A percentile compares a stretch with the other conserved stretches of the same genome.
phyloP scores from a whole-genome alignment of 257 asterid species.

The Scutellaria minor region DNA sequence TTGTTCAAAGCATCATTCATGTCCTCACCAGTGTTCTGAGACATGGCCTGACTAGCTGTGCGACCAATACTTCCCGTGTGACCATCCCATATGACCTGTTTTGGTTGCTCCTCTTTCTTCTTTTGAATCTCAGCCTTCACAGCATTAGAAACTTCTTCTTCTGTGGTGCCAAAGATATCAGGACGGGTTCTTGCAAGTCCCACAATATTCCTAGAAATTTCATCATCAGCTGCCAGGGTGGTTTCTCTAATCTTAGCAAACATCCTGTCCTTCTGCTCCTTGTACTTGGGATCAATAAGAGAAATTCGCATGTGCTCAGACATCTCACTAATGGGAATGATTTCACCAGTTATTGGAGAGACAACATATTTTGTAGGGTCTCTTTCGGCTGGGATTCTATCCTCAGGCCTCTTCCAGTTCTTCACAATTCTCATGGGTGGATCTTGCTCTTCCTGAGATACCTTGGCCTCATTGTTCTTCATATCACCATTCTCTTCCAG shows the following conservation, averaged over 20 bases:
- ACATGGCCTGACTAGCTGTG: constrained; percentile 89
- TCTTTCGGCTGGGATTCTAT: constrained; percentile 80
- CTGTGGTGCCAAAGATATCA: constrained; percentile 96
- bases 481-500: constrained; percentile 67
- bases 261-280: constrained; percentile 97
- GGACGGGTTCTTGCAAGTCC: constrained; percentile 96
- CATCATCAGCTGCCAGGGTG: constrained; percentile 95
- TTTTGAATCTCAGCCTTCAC: constrained; percentile 94
- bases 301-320: constrained; percentile 98
- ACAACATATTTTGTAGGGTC: constrained; percentile 80
- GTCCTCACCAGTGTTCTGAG: constrained; percentile 74
- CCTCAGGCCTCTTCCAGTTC: constrained; percentile 96
- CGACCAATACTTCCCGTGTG: constrained; percentile 94
- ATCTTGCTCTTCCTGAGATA: constrained; percentile 61
- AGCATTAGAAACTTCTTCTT: constrained; percentile 96
- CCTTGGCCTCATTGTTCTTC: constrained; percentile 55
- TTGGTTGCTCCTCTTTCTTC: constrained; percentile 93
- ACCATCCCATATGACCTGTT: constrained; percentile 99
- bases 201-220: constrained; percentile 84
- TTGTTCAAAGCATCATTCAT: constrained; percentile 48
- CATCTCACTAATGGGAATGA: constrained; percentile 83
- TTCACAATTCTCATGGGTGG: constrained; percentile 93
- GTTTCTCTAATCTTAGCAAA: constrained; percentile 95
- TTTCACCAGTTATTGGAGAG: constrained; percentile 91
- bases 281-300: constrained; percentile 88